Base-by-base conservation (phyloP, 129 eudicot species). In the Arctium lappa region DNA sequence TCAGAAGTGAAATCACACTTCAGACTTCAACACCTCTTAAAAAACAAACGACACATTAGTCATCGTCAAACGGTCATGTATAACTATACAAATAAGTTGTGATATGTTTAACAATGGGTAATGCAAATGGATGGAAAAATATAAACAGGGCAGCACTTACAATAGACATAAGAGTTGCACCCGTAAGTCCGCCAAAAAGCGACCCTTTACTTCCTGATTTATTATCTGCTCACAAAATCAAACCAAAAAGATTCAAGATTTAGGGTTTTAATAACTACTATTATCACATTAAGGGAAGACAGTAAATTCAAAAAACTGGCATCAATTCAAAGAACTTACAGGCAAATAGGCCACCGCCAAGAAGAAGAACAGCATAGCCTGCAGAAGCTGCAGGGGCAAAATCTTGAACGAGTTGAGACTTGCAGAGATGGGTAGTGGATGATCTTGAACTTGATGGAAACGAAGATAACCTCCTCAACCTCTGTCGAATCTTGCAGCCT, bases 151-250 rank as follows among this genome's bases (percentile, higher is more conserved):
- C n/a, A 77, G 12, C 50, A 83, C 91, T 83, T 86, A 88, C 91
- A 0, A 75, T 81, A n/a, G 78, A 81, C 91, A 88, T 86, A 74
- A 88, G 87, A 86, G 65, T 42, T 37, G 85, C 89, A 16, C 91
- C 91, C 8, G 91, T 80, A 33, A 88, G 85, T 78, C 91, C 91
- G 1, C 91, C 91, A 40, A 83, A 75, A 39, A 88, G 89, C n/a
- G 91, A 88, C 75, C 87, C 91, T 83, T 88, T 88, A 83, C 91
- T 88, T 81, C 89, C 83, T 31, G 89, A 82, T 80, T 84, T 88
- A 48, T 80, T 86, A 33, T 88, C 91, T 88, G 84, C 62, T 33
- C 13, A 9, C 63, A 33, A 60, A 69, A 74, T 50, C 56, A 30
- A 5, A 44, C 6, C 29, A 3, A 4, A 16, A 70, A 70, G 38